Percentiles rank a stretch among this genome's conserved stretches.
These are phyloP conservation scores for Microsporum canis DNA, from an alignment of 2,329 filamentous ascomycete species.

Conservation along the genomic window DNA sequence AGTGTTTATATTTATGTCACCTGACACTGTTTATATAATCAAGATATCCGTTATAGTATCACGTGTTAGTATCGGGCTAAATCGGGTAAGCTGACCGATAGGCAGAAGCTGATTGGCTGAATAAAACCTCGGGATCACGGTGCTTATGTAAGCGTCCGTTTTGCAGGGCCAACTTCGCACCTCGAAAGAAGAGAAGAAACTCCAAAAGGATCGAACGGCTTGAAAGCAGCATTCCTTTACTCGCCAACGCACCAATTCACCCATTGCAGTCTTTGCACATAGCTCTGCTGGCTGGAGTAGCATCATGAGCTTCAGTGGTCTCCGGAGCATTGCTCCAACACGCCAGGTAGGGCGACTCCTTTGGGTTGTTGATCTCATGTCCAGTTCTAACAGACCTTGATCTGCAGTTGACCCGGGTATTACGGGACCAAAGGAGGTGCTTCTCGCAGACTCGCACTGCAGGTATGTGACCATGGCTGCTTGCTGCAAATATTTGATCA, in stretches of 20 bases:
- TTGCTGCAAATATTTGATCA: conserved; percentile 6
- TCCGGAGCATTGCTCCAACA: conserved; percentile 40
- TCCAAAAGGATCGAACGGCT: neutral
- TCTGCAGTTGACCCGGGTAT: conserved; percentile 50
- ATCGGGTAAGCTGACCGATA: conserved; percentile 30
- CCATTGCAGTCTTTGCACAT: conserved; percentile 10
- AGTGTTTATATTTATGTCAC: neutral
- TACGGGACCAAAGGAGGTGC: conserved; percentile 56
- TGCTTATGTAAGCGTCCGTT: conserved; percentile 28
- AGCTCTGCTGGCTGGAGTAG: conserved; percentile 13
- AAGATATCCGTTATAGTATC: neutral
- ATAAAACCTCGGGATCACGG: conserved; percentile 24
- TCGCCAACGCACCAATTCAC: conserved; percentile 8
- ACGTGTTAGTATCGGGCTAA: conserved; percentile 16
- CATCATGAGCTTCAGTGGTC: conserved; percentile 41
- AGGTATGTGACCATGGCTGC: conserved; percentile 41
- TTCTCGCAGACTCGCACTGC: conserved; percentile 81
- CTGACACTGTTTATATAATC: neutral
- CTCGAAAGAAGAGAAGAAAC: neutral
- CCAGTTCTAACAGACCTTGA: neutral
- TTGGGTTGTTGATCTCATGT: neutral
- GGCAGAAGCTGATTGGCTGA: conserved; percentile 23
- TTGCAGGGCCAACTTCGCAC: conserved; percentile 3
- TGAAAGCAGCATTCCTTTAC: conserved; percentile 4
- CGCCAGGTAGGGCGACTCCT: conserved; percentile 33